Evolutionary conservation across 805 yeast species (phyloP).

Genomic region (Schizosaccharomyces cryophilus): DNA sequence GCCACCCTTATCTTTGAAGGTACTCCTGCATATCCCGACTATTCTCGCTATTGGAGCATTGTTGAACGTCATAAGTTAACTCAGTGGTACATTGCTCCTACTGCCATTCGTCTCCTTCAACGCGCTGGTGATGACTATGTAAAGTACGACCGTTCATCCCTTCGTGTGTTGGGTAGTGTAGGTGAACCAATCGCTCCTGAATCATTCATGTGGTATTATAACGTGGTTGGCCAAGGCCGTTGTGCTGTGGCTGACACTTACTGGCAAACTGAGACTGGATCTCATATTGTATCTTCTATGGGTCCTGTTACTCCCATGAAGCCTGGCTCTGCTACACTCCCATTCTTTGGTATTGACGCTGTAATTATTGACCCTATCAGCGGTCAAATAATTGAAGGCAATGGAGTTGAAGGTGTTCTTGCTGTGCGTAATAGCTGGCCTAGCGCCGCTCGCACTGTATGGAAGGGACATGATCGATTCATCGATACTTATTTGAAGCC

Average conservation of each 20-base stretch:
- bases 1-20: slow-evolving; percentile 88
- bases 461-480: slow-evolving; percentile 65
- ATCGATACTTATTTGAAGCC: slow-evolving; percentile 82
- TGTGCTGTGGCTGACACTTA: slow-evolving; percentile 87
- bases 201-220: slow-evolving; percentile 96
- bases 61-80: slow-evolving; percentile 77
- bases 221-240: slow-evolving; percentile 66
- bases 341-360: slow-evolving; percentile 86
- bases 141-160: slow-evolving; percentile 58
- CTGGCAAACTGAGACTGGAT: slow-evolving; percentile 98
- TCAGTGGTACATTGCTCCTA: slow-evolving; percentile 95
- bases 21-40: slow-evolving; percentile 91
- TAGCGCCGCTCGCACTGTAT: slow-evolving; percentile 92
- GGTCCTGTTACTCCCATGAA: slow-evolving; percentile 89
- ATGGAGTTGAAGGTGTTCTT: slow-evolving; percentile 88
- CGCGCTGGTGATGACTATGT: slow-evolving; percentile 75
- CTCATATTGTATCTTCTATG: slow-evolving; percentile 79
- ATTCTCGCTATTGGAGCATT: slow-evolving; percentile 90
- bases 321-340: slow-evolving; percentile 92
- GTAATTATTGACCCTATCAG: slow-evolving; percentile 79
- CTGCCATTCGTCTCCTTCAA: slow-evolving; percentile 76
- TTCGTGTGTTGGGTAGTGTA: slow-evolving; percentile 85
- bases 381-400: slow-evolving; percentile 62
- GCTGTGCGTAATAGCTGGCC: slow-evolving; percentile 90
- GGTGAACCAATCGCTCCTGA: slow-evolving; percentile 98